These are phyloP conservation scores for Hyaloperonospora brassicae DNA, from an alignment of 352 stramenopile species.

Conservation along the genomic window DNA sequence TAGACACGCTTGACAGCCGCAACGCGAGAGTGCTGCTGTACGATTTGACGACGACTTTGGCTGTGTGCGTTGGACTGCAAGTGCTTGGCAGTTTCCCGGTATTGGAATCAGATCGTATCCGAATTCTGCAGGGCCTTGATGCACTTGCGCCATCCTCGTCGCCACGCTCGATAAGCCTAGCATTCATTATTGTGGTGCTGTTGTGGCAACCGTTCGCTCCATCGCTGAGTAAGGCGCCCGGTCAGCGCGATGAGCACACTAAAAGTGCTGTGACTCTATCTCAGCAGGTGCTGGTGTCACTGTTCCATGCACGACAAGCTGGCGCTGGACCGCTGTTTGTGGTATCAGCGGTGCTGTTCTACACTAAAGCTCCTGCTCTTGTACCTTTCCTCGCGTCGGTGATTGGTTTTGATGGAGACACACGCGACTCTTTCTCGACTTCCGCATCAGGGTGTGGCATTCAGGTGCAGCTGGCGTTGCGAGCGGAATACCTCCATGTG, in stretches of 20 bases:
- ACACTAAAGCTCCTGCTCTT: slow-evolving; percentile 54
- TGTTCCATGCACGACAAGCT: slow-evolving; percentile 39
- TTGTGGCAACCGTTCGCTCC: slow-evolving; percentile 48
- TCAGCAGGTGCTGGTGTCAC: slow-evolving; percentile 46
- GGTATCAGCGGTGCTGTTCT: slow-evolving; percentile 55
- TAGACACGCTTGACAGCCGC: slow-evolving; percentile 18
- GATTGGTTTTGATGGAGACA: slow-evolving; percentile 26
- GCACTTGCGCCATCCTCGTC: slow-evolving; percentile 19
- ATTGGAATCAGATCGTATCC: slow-evolving; percentile 37
- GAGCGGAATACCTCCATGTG: slow-evolving; percentile 50
- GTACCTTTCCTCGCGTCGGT: slow-evolving; percentile 43
- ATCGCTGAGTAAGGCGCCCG: slow-evolving; percentile 45
- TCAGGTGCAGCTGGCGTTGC: slow-evolving; percentile 29
- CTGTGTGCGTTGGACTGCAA: slow-evolving; percentile 43
- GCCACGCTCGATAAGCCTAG: slow-evolving; percentile 37
- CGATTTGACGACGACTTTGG: slow-evolving; percentile 27
- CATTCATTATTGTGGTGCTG: slow-evolving; percentile 48
- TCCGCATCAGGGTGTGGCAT: slow-evolving; percentile 12
- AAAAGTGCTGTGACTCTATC: slow-evolving; percentile 44
- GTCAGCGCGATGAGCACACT: slow-evolving; percentile 50
- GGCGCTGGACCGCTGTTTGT: slow-evolving; percentile 47
- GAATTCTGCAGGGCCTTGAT: slow-evolving; percentile 40
- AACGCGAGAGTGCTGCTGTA: slow-evolving; percentile 16
- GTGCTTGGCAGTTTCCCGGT: slow-evolving; percentile 41
- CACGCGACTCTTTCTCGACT: slow-evolving; percentile 10